These are phyloP conservation scores for Pleurotus citrinopileatus DNA, from an alignment of 768 basidiomycete species.

Conservation along the genomic window DNA sequence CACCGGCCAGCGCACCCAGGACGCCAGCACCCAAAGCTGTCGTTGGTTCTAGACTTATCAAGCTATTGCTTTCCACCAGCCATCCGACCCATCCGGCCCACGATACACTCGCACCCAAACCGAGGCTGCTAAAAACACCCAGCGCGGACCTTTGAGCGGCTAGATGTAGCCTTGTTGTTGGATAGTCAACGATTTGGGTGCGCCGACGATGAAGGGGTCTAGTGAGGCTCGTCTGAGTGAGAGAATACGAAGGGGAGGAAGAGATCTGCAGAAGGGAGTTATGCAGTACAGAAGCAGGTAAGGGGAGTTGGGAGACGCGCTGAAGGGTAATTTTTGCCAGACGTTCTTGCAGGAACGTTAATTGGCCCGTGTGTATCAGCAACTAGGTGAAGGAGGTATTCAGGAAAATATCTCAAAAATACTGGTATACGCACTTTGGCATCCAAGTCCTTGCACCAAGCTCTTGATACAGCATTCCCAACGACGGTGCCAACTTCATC, in stretches of 20 bases:
- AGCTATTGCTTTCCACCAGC: conserved; percentile 37
- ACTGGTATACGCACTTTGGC: conserved; percentile 34
- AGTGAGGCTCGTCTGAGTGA: conserved; percentile 45
- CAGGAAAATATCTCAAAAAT: background rate
- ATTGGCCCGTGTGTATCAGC: conserved; percentile 59
- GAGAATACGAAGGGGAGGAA: conserved; percentile 39
- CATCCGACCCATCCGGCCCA: conserved; percentile 62
- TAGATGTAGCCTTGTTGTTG: conserved; percentile 60
- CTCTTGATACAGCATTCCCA: conserved; percentile 30
- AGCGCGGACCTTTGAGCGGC: conserved; percentile 58
- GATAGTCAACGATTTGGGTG: conserved; percentile 48
- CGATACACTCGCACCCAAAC: conserved; percentile 47
- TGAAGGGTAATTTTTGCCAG: conserved; percentile 37
- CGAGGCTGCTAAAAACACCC: conserved; percentile 44
- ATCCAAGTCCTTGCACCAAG: conserved; percentile 49
- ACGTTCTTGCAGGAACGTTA: conserved; percentile 44
- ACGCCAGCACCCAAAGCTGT: conserved; percentile 61
- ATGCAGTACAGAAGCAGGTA: conserved; percentile 53
- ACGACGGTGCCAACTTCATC: conserved; percentile 44
- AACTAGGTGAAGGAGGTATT: conserved; percentile 37
- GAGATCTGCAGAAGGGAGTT: conserved; percentile 57
- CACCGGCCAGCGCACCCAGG: conserved; percentile 42
- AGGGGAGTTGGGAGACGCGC: conserved; percentile 37
- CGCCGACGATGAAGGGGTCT: conserved; percentile 50
- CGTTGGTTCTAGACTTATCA: conserved; percentile 45